Conservation (phyloP, 352 stramenopile species). For the Globisporangium megalacanthum region DNA sequence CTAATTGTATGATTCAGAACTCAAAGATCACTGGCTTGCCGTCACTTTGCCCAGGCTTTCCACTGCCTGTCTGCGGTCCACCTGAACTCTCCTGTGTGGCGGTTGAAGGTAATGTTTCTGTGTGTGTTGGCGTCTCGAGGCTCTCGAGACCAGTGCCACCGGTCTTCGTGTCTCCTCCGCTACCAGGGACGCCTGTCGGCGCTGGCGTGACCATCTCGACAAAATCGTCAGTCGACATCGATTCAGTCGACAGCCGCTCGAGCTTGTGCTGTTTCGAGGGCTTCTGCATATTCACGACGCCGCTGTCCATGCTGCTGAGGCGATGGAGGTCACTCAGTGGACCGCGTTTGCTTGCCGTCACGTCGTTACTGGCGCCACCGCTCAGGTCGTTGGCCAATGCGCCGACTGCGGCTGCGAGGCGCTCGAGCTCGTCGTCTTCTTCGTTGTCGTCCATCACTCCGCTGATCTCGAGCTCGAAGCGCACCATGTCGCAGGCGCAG, state of each 20-base stretch:
- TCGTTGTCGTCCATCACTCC: slow-evolving; percentile 43
- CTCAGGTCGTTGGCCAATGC: not conserved
- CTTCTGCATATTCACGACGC: not conserved
- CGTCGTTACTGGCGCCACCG: not conserved
- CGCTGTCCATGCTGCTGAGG: slow-evolving; percentile 1
- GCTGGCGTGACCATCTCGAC: slow-evolving; percentile 9
- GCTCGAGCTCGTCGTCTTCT: slow-evolving; percentile 22
- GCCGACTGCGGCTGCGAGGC: slow-evolving; percentile 6
- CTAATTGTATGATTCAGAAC: slow-evolving; percentile 7
- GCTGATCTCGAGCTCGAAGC: slow-evolving; percentile 73
- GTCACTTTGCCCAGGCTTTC: not conserved
- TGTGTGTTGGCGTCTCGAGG: slow-evolving; percentile 2
- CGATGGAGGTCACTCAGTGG: not conserved
- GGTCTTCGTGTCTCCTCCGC: not conserved
- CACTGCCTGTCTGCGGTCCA: not conserved
- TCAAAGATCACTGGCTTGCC: slow-evolving; percentile 6
- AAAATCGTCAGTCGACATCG: slow-evolving; percentile 7
- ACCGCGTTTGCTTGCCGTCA: not conserved
- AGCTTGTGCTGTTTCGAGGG: slow-evolving; percentile 1
- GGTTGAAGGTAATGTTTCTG: not conserved
- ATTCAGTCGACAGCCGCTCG: slow-evolving; percentile 13
- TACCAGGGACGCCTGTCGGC: not conserved
- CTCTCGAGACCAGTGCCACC: slow-evolving; percentile 1
- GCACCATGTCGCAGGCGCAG: slow-evolving; percentile 53
- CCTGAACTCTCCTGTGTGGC: not conserved